phyloP scores from a whole-genome alignment of 2,329 filamentous ascomycete genomes.

The Colletotrichum shisoi region DNA sequence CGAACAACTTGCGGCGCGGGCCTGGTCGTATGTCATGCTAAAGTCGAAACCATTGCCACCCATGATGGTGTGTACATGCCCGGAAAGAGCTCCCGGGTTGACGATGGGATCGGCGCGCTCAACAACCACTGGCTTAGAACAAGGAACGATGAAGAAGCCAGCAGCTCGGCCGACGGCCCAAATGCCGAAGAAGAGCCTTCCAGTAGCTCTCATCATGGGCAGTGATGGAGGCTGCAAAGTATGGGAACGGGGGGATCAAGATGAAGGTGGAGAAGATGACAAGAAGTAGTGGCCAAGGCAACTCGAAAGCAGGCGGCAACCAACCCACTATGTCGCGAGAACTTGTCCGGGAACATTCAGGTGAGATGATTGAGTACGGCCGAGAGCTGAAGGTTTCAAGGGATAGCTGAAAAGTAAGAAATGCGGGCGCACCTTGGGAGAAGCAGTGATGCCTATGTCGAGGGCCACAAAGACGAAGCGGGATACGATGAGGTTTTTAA shows the following conservation, averaged over 20 bases:
- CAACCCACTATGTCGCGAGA: neutral
- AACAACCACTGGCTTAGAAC: constrained; percentile 38
- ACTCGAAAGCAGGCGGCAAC: neutral
- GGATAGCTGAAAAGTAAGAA: neutral
- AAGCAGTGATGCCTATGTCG: neutral
- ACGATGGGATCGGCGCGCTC: constrained; percentile 68
- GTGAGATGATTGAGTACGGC: neutral
- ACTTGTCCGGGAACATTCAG: neutral
- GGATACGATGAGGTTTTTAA: constrained; percentile 25
- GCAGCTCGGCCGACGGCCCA: constrained; percentile 14
- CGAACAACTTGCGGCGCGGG: constrained; percentile 66
- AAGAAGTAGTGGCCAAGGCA: neutral
- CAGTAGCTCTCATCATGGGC: constrained; percentile 17
- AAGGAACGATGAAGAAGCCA: constrained; percentile 39
- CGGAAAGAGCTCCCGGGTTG: constrained; percentile 59
- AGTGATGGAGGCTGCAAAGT: neutral
- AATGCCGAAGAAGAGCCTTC: constrained; percentile 10
- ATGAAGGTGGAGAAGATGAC: neutral
- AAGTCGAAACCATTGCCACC: constrained; percentile 69
- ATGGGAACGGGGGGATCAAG: neutral
- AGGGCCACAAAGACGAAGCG: neutral
- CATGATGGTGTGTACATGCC: constrained; percentile 68
- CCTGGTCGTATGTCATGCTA: constrained; percentile 60
- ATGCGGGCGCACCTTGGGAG: neutral
- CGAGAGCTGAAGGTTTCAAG: neutral